These are phyloP conservation scores for Paraphoma chrysanthemicola DNA, from an alignment of 2,329 filamentous ascomycete genomes.

Conservation along the genomic window DNA sequence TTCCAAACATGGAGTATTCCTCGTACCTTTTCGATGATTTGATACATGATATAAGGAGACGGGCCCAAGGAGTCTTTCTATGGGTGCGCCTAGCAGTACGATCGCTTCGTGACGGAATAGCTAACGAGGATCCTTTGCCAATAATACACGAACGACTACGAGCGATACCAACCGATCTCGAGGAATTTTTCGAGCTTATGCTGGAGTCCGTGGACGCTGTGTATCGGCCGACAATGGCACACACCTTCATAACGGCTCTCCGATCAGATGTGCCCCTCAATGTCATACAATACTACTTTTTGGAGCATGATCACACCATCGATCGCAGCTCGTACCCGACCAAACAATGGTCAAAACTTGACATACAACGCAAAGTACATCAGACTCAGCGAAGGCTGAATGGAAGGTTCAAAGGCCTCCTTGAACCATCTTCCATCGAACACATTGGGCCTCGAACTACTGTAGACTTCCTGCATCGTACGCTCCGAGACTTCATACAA, in stretches of 20 bases:
- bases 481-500: not conserved
- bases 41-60: not conserved
- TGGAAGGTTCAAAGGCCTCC: constrained; percentile 4
- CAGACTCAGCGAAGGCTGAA: constrained; percentile 2
- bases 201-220: constrained; percentile 7
- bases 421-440: not conserved
- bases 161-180: constrained; percentile 14
- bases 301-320: constrained; percentile 2
- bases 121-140: constrained; percentile 4
- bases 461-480: not conserved
- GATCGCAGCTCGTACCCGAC: too few relatives aligned
- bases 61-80: constrained; percentile 12
- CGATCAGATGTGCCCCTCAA: not conserved
- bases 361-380: not conserved
- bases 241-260: constrained; percentile 8
- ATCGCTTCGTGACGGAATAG: constrained; percentile 3
- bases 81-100: constrained; percentile 15
- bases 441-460: not conserved
- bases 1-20: not conserved
- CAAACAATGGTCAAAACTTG: not conserved
- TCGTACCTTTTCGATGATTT: not conserved
- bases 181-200: constrained; percentile 20
- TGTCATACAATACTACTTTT: constrained; percentile 8
- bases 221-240: constrained; percentile 12
- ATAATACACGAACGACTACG: constrained; percentile 9